Base-by-base conservation (phyloP, 2,329 filamentous ascomycete species). In the Pyrenochaeta sp. region DNA sequence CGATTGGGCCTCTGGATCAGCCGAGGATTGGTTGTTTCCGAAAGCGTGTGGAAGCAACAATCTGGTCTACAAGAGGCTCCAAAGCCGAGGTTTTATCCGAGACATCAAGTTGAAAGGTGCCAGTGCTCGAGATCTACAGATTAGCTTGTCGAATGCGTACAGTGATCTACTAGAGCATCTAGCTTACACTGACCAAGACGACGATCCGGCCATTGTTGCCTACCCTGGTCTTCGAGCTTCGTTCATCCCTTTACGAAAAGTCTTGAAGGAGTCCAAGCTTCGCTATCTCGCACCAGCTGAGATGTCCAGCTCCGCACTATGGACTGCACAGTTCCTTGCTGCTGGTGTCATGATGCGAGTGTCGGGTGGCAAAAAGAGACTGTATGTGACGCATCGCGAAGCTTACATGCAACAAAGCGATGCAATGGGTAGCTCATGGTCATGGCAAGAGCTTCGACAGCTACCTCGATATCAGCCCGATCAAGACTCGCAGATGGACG, bases 201-300 rank as follows among this genome's bases (percentile, higher is more conserved):
- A 64, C n/a, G 63, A 69, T n/a, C 61, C 61, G 7, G 61, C 62
- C 37, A 52, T 71, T n/a, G 50, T 52, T 30, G 45, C 63, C 1
- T 64, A 67, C 32, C 77, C 87, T 17, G 90, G 87, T 5, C 79
- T 93, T 15, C 82, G 84, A 48, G 87, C 89, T 37, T 75, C 84
- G 0, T 91, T 90, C 83, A 83, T 93, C n/a, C 90, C 90, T 4
- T 78, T 94, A 15, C 85, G 90, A 45, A 93, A 93, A 71, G 78
- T 91, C 2, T 85, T 90, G 68, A 91, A 89, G 67, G 88, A 91
- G 51, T 87, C 88, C 0, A 84, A 86, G 21, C 81, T 94, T 6
- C 85, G 86, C 1, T 92, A 92, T 63, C 79, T 93, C 10, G 84
- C 83, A 5, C 86, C 86, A 1, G 80, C 85, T 1, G 90, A 93